phyloP scores from a whole-genome alignment of 2,329 filamentous ascomycete genomes.

The Fusarium albidum region DNA sequence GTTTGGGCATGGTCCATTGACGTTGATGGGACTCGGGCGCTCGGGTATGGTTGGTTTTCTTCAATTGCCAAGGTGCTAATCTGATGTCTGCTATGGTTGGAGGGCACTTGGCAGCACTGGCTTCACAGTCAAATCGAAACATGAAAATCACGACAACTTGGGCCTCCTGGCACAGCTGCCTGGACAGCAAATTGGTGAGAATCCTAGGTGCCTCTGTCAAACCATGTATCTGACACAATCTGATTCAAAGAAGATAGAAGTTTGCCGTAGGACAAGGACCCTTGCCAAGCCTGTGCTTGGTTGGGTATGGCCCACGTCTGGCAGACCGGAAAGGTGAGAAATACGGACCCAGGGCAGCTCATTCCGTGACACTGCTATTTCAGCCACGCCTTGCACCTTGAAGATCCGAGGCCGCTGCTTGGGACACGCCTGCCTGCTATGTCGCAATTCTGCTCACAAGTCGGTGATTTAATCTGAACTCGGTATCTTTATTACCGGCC shows the following conservation, averaged over 20 bases:
- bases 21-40: constrained; percentile 5
- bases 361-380: too few species aligned
- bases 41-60: constrained; percentile 11
- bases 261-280: constrained; percentile 14
- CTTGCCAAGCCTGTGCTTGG: background rate
- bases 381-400: too few species aligned
- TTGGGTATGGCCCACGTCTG: background rate
- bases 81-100: constrained; percentile 11
- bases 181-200: constrained; percentile 32
- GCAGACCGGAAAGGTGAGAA: constrained; percentile 12
- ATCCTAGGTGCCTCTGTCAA: constrained; percentile 27
- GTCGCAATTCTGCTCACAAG: too few species aligned
- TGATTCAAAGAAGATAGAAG: constrained; percentile 22
- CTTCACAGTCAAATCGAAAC: constrained; percentile 21
- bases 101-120: constrained; percentile 15
- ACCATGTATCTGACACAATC: constrained; percentile 28
- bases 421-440: too few species aligned
- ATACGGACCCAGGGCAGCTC: constrained; percentile 1
- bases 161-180: constrained; percentile 1
- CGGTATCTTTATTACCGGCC: too few species aligned
- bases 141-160: constrained; percentile 23
- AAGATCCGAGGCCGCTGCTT: too few species aligned
- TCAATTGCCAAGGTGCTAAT: constrained; percentile 22
- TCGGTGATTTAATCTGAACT: too few species aligned
- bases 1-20: background rate